These are phyloP conservation scores for Suhomyces maxii DNA, from an alignment of 1,139 yeast species.

Conservation along the genomic window DNA sequence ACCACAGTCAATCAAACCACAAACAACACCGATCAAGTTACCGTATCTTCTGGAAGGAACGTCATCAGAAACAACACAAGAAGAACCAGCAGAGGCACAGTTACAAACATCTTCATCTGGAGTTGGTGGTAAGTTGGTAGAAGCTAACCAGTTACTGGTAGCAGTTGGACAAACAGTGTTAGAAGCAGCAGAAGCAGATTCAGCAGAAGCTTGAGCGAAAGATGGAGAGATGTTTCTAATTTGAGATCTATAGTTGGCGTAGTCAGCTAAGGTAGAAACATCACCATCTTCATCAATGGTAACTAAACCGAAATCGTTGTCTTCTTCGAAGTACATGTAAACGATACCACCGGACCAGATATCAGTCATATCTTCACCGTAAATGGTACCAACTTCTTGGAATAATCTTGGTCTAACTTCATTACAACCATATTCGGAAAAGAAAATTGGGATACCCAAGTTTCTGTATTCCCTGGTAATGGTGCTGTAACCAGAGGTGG, in stretches of 20 bases:
- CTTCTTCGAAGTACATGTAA: constrained; percentile 72
- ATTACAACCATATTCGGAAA: constrained; percentile 95
- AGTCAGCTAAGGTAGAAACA: constrained; percentile 54
- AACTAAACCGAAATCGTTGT: constrained; percentile 68
- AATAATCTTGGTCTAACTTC: constrained; percentile 64
- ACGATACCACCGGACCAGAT: constrained; percentile 65
- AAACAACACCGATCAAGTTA: constrained; percentile 53
- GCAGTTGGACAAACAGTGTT: constrained; percentile 45
- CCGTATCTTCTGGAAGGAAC: constrained; percentile 35
- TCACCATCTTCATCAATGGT: constrained; percentile 40
- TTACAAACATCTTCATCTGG: constrained; percentile 62
- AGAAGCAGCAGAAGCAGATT: constrained; percentile 14
- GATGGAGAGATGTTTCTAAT: constrained; percentile 41
- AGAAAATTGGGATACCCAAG: constrained; percentile 78
- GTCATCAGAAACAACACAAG: constrained; percentile 18
- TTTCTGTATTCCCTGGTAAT: constrained; percentile 72
- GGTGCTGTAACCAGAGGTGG: constrained; percentile 67
- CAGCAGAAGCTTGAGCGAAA: constrained; percentile 19
- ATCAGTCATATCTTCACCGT: constrained; percentile 45
- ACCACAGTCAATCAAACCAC: constrained; percentile 48
- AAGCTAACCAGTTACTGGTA: constrained; percentile 25
- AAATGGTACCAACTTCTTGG: constrained; percentile 66
- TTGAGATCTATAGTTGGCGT: constrained; percentile 52
- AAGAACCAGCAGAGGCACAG: constrained; percentile 34
- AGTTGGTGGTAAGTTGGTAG: constrained; percentile 59